Evolutionary conservation across 2,329 filamentous ascomycete genomes (phyloP), one percentile per base, ranked within the genome.

Genomic region (Exophiala spinifera): DNA sequence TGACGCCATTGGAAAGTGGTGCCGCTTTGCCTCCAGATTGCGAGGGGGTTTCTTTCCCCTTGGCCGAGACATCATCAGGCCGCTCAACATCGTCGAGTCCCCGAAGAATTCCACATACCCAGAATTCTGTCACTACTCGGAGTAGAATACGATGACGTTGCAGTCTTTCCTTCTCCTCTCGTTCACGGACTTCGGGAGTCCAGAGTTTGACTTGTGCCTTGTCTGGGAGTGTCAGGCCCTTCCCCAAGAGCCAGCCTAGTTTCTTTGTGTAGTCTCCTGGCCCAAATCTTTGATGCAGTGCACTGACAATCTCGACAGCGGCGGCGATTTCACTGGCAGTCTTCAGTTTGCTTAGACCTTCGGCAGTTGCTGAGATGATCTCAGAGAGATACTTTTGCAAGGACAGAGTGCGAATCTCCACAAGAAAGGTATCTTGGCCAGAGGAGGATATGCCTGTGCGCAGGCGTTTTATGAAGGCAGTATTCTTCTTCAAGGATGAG

Each of bases 401-500:
- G 63, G 91, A 96, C 23, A 97, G 80, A 21, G 89, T 88, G 65
- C 88, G 86, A 65, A 96, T 91, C 69, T 97, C 92, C 69, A 92
- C 85, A 45, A 96, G 76, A 73, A 97, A 95, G 55, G 90, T 94
- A 62, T 82, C 78, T 51, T 91, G 84, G 51, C 88, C 89, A 53
- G 90, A 79, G 46, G 89, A 76, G 60, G 88, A 91, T 60, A 97
- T 86, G 56, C 90, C 89, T 55, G 92, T 96, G 64, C 92, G 89
- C 52, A 97, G 80, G 67, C 92, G 89, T 74, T 96, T 96, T 69
- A 97, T 97, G 72, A 97, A 96, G 62, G 91, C 91, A 3, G 92
- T 97, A 67, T 97, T 97, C 78, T 96, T 97, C 76, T 96, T 96
- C 71, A 97, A 80, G 48, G 91, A 94, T 49, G 92, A 96, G 72